Evolutionary conservation across 164 flowering plant species (phyloP), one percentile per base, ranked within the genome.

Genomic region (Magnolia officinalis): DNA sequence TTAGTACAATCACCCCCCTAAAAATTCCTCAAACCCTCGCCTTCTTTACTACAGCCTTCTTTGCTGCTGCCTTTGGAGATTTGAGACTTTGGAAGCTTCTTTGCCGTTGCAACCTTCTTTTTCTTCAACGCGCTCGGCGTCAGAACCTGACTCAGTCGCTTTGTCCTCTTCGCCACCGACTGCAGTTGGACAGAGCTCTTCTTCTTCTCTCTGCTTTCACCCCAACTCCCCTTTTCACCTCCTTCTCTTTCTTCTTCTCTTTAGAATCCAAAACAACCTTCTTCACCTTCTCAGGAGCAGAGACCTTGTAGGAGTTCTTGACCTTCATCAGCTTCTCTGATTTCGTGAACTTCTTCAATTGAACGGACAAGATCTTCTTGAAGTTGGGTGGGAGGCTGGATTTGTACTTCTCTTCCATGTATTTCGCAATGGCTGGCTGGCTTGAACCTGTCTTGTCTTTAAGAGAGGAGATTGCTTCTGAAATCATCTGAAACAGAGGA

Each of bases 401-500:
- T 31, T 58, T 52, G 82, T 86, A 75, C 79, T 84, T 86, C 8
- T 80, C 86, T 37, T 84, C 86, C 4, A 86, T 81, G 81, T 76
- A 84, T 69, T 86, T 88, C 26, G 84, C 81, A 2, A 88, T 85
- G 20, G 90, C 89, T 6, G 63, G 80, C 65, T 82, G 87, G 84
- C 90, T 88, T 21, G 88, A 84, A 1, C 90, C 90, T 0, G 76
- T 85, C 24, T 87, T 76, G 1, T 88, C 90, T 76, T 88, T 86
- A 82, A 85, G 59, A 2, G 85, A 13, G 6, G 82, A 64, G 29
- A 88, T 84, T 0, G 90, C 88, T 49, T 88, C 90, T 14, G 69
- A 61, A 7, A 88, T 85, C 90, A 88, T 88, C 90, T 88, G 81
- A 26, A n/a, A 52, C 8, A 29, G 18, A 18, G 21, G 50, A 0